Percentiles rank a stretch among this genome's conserved stretches.
These are phyloP conservation scores for Zygosaccharomyces gambellarensis DNA, from an alignment of 805 yeast genomes.

Conservation along the genomic window DNA sequence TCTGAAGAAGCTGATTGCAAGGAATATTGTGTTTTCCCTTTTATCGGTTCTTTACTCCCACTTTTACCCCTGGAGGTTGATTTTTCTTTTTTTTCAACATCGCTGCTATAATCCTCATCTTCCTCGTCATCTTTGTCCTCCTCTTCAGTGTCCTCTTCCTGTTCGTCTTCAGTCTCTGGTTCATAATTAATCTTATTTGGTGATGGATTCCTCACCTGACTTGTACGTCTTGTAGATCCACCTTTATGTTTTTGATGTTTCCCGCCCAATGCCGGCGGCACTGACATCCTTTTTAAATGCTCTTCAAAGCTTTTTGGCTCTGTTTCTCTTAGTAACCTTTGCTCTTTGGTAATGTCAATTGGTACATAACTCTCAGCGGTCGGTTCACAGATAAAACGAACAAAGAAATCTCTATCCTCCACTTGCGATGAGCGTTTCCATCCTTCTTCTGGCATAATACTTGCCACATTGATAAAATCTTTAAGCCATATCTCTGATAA, in stretches of 20 bases:
- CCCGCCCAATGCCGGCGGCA: conserved; percentile 6
- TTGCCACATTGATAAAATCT: conserved; percentile 43
- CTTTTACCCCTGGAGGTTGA: neutral
- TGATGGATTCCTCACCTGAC: conserved; percentile 1
- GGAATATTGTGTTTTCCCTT: neutral
- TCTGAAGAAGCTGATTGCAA: conserved; percentile 10
- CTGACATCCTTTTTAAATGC: conserved; percentile 25
- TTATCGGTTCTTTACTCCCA: neutral
- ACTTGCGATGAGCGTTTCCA: conserved; percentile 39
- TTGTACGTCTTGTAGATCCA: neutral
- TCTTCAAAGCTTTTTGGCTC: conserved; percentile 29
- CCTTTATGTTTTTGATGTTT: neutral
- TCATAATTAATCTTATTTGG: conserved; percentile 9
- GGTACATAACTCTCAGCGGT: conserved; percentile 24
- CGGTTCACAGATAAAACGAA: conserved; percentile 36
- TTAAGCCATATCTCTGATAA: conserved; percentile 40
- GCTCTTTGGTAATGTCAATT: conserved; percentile 22
- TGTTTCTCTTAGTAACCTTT: conserved; percentile 14
- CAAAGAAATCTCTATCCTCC: conserved; percentile 29
- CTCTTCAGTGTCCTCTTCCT: neutral
- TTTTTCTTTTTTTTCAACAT: neutral
- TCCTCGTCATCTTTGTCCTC: conserved; percentile 5
- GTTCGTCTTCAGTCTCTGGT: conserved; percentile 7
- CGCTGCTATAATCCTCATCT: neutral
- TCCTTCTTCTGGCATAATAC: conserved; percentile 39